Percentiles rank a stretch among this genome's conserved stretches.
These are phyloP conservation scores for Penicillium sp. DNA, from an alignment of 2,329 filamentous ascomycete genomes.

Conservation along the genomic window DNA sequence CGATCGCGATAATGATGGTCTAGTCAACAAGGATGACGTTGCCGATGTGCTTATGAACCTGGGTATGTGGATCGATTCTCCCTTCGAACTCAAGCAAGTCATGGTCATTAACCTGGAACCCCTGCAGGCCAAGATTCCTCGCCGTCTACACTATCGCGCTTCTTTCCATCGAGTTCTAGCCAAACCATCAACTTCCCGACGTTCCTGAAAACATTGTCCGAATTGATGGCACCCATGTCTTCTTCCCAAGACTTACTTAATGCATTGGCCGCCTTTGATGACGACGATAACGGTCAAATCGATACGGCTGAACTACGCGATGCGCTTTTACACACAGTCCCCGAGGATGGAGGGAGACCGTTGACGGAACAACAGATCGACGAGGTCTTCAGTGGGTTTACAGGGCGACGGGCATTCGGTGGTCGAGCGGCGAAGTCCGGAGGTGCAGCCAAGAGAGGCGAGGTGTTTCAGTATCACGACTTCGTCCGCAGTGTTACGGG, in stretches of 20 bases:
- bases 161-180: slow-evolving; percentile 72
- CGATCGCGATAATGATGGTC: slow-evolving; percentile 82
- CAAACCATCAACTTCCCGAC: slow-evolving; percentile 78
- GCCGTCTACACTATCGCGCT: slow-evolving; percentile 68
- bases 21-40: slow-evolving; percentile 78
- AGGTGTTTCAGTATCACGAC: slow-evolving; percentile 91
- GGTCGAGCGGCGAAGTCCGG: slow-evolving; percentile 49
- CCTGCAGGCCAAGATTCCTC: slow-evolving; percentile 68
- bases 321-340: slow-evolving; percentile 76
- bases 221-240: slow-evolving; percentile 70
- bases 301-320: slow-evolving; percentile 79
- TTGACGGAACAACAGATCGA: slow-evolving; percentile 76
- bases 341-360: slow-evolving; percentile 65
- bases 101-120: slow-evolving; percentile 1
- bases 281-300: slow-evolving; percentile 90
- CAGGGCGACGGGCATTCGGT: slow-evolving; percentile 77
- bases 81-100: background rate
- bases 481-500: slow-evolving; percentile 74
- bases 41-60: slow-evolving; percentile 83
- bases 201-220: slow-evolving; percentile 80
- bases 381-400: slow-evolving; percentile 82
- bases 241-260: slow-evolving; percentile 77
- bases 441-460: slow-evolving; percentile 64
- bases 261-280: slow-evolving; percentile 92
- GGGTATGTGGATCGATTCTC: slow-evolving; percentile 49